Conservation (phyloP, 2,329 filamentous ascomycete species). For the Penicillium verrucosum region DNA sequence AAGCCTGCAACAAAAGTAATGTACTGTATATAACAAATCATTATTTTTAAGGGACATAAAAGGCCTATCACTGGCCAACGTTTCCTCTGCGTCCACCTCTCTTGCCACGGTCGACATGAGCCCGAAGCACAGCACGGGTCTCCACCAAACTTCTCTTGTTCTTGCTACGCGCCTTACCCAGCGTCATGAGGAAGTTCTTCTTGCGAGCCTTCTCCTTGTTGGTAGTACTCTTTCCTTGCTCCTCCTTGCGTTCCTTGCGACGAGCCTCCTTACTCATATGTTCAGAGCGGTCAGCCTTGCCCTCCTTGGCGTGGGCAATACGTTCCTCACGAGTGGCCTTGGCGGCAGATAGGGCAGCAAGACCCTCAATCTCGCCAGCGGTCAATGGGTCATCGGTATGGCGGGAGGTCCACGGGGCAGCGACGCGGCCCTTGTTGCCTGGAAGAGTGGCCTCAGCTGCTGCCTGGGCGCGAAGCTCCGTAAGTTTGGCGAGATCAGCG, state of each 20-base stretch:
- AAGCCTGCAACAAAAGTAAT: neutral
- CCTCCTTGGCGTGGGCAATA: conserved; percentile 75
- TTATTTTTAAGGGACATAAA: conserved; percentile 2
- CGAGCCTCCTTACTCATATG: conserved; percentile 84
- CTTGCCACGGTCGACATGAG: conserved; percentile 79
- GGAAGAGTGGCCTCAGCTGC: conserved; percentile 64
- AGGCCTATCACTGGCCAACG: conserved; percentile 12
- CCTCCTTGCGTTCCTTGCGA: conserved; percentile 80
- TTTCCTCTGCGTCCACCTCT: conserved; percentile 80
- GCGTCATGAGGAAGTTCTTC: conserved; percentile 99
- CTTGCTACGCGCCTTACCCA: conserved; percentile 93
- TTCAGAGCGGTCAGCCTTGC: conserved; percentile 71
- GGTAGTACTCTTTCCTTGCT: conserved; percentile 90
- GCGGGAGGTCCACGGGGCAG: conserved; percentile 52
- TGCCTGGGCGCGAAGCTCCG: conserved; percentile 75
- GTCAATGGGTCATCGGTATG: conserved; percentile 87
- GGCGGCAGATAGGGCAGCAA: conserved; percentile 65
- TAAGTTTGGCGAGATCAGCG: conserved; percentile 90
- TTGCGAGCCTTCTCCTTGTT: conserved; percentile 95
- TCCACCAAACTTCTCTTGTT: conserved; percentile 90
- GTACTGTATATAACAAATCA: conserved; percentile 5
- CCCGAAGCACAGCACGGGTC: conserved; percentile 74
- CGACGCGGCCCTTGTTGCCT: conserved; percentile 40
- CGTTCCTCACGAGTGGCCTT: conserved; percentile 89
- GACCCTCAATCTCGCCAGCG: conserved; percentile 85